phyloP scores from a whole-genome alignment of 176 grass and related monocot genomes.

The Oropetium thomaeum region DNA sequence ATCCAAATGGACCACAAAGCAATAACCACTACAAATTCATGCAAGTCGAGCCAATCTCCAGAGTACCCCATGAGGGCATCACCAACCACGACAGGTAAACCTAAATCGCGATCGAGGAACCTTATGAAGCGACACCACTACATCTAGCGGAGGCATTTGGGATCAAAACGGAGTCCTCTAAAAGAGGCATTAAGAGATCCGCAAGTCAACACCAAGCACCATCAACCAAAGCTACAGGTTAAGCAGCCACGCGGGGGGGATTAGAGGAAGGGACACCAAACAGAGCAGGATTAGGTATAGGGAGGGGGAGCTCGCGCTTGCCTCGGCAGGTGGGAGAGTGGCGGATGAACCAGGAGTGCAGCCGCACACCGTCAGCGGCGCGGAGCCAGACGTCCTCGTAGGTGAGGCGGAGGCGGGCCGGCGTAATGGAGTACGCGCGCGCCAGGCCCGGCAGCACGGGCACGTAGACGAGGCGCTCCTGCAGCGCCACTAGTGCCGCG shows the following conservation, averaged over 20 bases:
- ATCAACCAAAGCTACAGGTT: neutral
- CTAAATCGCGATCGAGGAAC: conserved; percentile 5
- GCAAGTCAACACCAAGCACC: neutral
- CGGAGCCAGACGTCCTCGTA: conserved; percentile 90
- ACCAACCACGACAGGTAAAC: conserved; percentile 1
- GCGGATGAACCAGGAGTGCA: conserved; percentile 98
- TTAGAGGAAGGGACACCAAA: neutral
- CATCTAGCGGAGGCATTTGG: conserved; percentile 10
- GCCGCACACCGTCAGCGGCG: conserved; percentile 74
- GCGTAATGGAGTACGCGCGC: conserved; percentile 76
- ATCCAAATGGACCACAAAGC: neutral
- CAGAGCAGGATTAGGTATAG: neutral
- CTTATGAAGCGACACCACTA: neutral
- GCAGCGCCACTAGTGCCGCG: conserved; percentile 84
- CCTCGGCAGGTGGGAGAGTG: conserved; percentile 62
- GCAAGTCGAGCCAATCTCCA: no score
- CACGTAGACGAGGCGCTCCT: conserved; percentile 96
- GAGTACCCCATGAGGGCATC: no score
- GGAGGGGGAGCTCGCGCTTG: neutral
- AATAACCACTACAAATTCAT: neutral
- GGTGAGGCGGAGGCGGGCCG: conserved; percentile 56
- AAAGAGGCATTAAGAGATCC: conserved; percentile 31
- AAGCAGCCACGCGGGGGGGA: neutral
- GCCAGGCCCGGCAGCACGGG: conserved; percentile 83
- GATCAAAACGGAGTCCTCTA: conserved; percentile 8